These are phyloP conservation scores for Talaromyces stipitatus DNA, from an alignment of 495 filamentous ascomycete species.

Conservation along the genomic window DNA sequence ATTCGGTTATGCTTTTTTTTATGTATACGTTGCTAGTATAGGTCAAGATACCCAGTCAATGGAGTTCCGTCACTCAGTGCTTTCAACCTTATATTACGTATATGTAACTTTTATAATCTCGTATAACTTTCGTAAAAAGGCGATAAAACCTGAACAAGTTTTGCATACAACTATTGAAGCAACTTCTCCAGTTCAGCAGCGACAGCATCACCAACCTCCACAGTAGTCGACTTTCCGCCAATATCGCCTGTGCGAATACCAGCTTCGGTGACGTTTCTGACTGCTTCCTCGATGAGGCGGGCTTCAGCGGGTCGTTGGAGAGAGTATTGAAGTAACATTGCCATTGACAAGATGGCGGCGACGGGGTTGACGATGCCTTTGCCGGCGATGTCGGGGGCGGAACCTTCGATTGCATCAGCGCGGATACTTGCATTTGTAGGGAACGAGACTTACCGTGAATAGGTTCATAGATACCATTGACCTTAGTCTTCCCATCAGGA, in stretches of 20 bases:
- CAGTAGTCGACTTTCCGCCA: slow-evolving; percentile 44
- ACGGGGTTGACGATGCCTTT: slow-evolving; percentile 78
- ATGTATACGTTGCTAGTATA: background rate
- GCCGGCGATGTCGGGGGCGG: slow-evolving; percentile 60
- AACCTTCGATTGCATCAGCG: slow-evolving; percentile 19
- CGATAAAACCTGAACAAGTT: background rate
- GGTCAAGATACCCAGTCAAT: slow-evolving; percentile 29
- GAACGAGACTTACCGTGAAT: slow-evolving; percentile 68
- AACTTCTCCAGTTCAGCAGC: slow-evolving; percentile 42
- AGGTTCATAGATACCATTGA: slow-evolving; percentile 86
- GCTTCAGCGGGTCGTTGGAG: slow-evolving; percentile 43
- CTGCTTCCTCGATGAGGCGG: slow-evolving; percentile 43
- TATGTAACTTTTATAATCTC: background rate
- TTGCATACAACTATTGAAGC: slow-evolving; percentile 10
- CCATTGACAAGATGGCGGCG: slow-evolving; percentile 45
- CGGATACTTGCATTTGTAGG: background rate
- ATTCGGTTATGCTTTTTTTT: background rate
- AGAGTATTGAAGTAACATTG: slow-evolving; percentile 51
- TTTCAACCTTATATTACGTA: background rate
- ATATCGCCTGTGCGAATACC: slow-evolving; percentile 49
- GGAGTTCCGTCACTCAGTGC: slow-evolving; percentile 7
- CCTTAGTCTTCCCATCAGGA: slow-evolving; percentile 57
- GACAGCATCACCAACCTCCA: slow-evolving; percentile 46
- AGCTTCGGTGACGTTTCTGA: slow-evolving; percentile 43
- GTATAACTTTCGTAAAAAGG: background rate